Evolutionary conservation across 805 yeast genomes (phyloP).

Genomic region (Saccharomyces jurei): DNA sequence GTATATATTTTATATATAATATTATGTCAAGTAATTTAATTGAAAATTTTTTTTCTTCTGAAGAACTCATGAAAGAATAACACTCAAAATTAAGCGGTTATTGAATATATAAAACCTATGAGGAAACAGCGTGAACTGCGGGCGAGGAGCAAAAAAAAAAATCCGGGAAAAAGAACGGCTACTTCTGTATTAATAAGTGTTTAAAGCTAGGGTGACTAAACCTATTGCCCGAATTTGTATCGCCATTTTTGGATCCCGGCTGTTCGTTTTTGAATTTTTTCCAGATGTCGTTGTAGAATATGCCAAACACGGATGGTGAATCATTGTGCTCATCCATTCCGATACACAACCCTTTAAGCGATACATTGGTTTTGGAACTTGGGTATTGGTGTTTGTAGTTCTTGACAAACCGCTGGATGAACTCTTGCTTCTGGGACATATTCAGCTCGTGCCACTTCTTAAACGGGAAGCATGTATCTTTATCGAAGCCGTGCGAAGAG

Average conservation of each 20-base stretch:
- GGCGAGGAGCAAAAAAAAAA: not conserved
- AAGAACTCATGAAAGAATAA: not conserved
- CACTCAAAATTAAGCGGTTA: too few species aligned
- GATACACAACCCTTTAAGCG: conserved; percentile 18
- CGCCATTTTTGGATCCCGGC: not conserved
- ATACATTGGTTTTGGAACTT: conserved; percentile 25
- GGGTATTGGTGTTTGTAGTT: conserved; percentile 25
- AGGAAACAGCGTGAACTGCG: not conserved
- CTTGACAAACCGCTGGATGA: conserved; percentile 20
- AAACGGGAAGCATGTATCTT: conserved; percentile 3
- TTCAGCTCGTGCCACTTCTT: conserved; percentile 24
- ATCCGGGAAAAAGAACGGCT: not conserved
- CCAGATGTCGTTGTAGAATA: conserved; percentile 28
- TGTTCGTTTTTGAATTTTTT: conserved; percentile 5
- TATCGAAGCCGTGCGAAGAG: not conserved
- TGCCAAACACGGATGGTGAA: conserved; percentile 28
- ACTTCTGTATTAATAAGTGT: conserved; percentile 3
- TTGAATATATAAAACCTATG: not conserved
- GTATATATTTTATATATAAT: not conserved
- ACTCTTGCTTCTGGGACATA: conserved; percentile 18
- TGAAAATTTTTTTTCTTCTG: not conserved
- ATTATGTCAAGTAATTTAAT: not conserved
- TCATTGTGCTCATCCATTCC: conserved; percentile 20
- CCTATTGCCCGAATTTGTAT: not conserved
- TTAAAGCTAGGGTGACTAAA: conserved; percentile 9